Evolutionary conservation across 176 grass and related monocot genomes (phyloP), one percentile per base, ranked within the genome.

Genomic region (Rhynchospora pubera): DNA sequence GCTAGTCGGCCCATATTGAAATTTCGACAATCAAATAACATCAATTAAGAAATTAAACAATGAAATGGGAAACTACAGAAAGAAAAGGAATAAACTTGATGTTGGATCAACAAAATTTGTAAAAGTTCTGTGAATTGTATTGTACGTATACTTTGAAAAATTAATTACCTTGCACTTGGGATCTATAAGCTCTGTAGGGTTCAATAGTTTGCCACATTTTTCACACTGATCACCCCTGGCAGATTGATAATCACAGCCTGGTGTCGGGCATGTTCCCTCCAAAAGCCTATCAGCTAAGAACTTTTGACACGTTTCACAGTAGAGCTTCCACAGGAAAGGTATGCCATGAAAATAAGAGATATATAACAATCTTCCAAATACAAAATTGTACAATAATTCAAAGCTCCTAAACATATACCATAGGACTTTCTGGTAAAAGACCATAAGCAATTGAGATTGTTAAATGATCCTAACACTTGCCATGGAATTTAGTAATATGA

Each of bases 191-290:
- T 98, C 92, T 62, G 95, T 93, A 83, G 92, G 95, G 83, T 98
- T 98, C 80, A 98, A 84, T 85, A 98, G 78, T 80, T 91, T 94
- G 47, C 90, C 93, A 85, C 95, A 98, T 51, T 89, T 91, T 88
- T 98, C 95, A 89, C 92, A 98, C 77, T 98, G 92, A 84, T 98
- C 95, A 65, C 95, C 95, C 46, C 92, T 67, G 83, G 95, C 95
- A 0, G 87, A 78, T 14, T 92, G 85, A 42, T 94, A 91, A 50
- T 91, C 90, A 74, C 90, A 98, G 30, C 83, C 89, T 70, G 90
- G 75, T 48, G 87, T 98, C 15, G 95, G 95, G 12, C 95, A 98
- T 77, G 77, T 91, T 48, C 95, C 95, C 59, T 98, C 92, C 45
- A 98, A 89, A 59, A 98, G 92, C 24, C 95, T 89, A 86, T 98